Evolutionary conservation across 2,329 filamentous ascomycete genomes (phyloP), one percentile per base, ranked within the genome.

Genomic region (Zymoseptoria ardabiliae): DNA sequence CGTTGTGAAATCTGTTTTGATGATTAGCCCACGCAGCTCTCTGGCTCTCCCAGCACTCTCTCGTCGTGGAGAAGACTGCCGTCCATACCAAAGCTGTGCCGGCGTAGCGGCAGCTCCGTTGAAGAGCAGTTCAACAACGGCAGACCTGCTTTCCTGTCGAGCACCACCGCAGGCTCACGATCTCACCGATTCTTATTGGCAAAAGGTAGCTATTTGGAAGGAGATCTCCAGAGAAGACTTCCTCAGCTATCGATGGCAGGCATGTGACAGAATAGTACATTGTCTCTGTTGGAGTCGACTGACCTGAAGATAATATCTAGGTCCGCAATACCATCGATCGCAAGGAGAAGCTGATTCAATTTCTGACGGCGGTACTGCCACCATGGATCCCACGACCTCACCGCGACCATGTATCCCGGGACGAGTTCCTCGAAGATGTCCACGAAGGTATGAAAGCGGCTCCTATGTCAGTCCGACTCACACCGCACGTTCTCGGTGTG

Each of bases 401-500:
- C 20, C 52, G 61, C n/a, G 19, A 74, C 20, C 63, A 77, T 65
- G 76, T 76, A 59, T 80, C 76, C 22, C 79, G 78, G 10, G 75
- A 82, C 2, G 77, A 81, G 20, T 82, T 86, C 58, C 78, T 85
- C 53, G 65, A 73, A 1, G 82, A 87, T 69, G 77, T 85, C 3
- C 66, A 77, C 23, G 73, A 74, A 17, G 85, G 83, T 10, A 77
- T 86, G 56, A 75, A 73, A 20, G 68, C 74, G 4, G 80, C 83
- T 0, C 80, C 83, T 2, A 87, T 87, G 85, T 76, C 82, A 0
- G 77, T 85, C 48, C 77, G 83, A 9, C 72, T 86, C 58, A 85
- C 82, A 35, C 85, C 85, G 1, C 83, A 87, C 62, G 75, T 85
- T 4, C 70, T 87, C 28, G 82, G 82, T 61, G 76, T 79, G 1